Evolutionary conservation across 306 rosid species (phyloP).

Genomic region (Notholithocarpus densiflorus): DNA sequence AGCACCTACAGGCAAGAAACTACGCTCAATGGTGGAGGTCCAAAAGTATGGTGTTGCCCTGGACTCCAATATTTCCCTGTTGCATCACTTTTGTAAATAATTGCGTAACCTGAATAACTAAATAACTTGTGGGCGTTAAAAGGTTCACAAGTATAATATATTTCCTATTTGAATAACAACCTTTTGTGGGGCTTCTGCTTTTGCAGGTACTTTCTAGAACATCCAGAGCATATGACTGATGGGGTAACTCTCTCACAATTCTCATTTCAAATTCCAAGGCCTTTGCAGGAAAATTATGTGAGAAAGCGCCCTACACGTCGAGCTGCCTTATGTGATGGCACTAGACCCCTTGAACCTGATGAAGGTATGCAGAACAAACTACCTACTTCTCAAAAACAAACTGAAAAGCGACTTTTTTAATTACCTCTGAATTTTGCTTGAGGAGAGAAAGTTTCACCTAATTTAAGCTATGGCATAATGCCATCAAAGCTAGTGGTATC

Average conservation of each 20-base stretch:
- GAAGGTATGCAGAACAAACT: conserved; percentile 47
- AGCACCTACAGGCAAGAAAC: conserved; percentile 86
- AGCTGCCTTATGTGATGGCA: conserved; percentile 33
- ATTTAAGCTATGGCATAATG: background rate
- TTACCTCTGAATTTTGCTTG: too few species aligned
- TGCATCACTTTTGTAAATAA: background rate
- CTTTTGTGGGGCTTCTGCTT: conserved; percentile 21
- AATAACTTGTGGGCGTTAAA: background rate
- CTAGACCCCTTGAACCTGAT: conserved; percentile 39
- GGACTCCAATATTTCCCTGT: conserved; percentile 16
- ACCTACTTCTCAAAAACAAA: background rate
- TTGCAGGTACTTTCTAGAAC: conserved; percentile 61
- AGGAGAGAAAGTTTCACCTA: background rate
- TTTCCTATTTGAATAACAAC: conserved; percentile 9
- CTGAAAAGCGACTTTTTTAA: background rate
- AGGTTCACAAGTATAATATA: background rate
- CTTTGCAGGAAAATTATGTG: conserved; percentile 83
- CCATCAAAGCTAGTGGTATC: background rate
- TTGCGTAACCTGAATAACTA: too few species aligned
- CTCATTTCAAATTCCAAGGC: conserved; percentile 82
- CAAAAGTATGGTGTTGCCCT: conserved; percentile 54
- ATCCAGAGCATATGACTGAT: conserved; percentile 63
- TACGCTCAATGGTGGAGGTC: conserved; percentile 87
- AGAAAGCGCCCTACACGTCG: conserved; percentile 65
- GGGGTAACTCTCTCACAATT: conserved; percentile 62